Base-by-base conservation (phyloP, 2,329 filamentous ascomycete genomes). In the Septoria petroselini region DNA sequence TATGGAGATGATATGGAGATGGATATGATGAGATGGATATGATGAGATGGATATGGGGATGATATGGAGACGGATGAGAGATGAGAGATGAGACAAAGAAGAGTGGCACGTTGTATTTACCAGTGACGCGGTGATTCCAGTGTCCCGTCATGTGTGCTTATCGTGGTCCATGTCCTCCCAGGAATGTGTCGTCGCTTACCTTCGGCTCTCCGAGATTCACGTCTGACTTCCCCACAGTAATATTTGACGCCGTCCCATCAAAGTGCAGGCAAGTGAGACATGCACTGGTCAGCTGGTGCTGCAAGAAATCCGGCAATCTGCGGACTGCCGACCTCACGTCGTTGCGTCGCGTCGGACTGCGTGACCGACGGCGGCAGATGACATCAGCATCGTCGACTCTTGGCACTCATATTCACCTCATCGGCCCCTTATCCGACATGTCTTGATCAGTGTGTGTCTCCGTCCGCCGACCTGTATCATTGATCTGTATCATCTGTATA, bases 41-140 rank as follows among this genome's bases (percentile, higher is more conserved):
- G n/a, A n/a, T n/a, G n/a, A n/a, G n/a, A n/a, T n/a, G n/a, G n/a
- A n/a, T n/a, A n/a, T n/a, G n/a, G n/a, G n/a, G n/a, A n/a, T n/a
- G n/a, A n/a, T n/a, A n/a, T n/a, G n/a, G n/a, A n/a, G n/a, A n/a
- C n/a, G n/a, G n/a, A n/a, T 45, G 25, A 27, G 35, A 45, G 30
- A 17, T 30, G 33, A 45, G 33, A 35, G 37, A 33, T 14, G 30
- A 25, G 19, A 48, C 45, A 48, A 48, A 48, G 45, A 41, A 40
- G 33, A 14, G 15, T 38, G 42, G 42, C 33, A 17, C 33, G 18
- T 27, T 31, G n/a, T n/a, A 42, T 27, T 18, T 42, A 42, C 40
- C 40, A 4, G 3, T 27, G 40, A n/a, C 23, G n/a, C n/a, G n/a
- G n/a, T n/a, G n/a, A 14, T 30, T 27, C 42, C 38, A 14, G 39